Percentiles rank a stretch among this genome's conserved stretches.
phyloP scores from a whole-genome alignment of 768 basidiomycete genomes.

The Phanerochaete sordida region DNA sequence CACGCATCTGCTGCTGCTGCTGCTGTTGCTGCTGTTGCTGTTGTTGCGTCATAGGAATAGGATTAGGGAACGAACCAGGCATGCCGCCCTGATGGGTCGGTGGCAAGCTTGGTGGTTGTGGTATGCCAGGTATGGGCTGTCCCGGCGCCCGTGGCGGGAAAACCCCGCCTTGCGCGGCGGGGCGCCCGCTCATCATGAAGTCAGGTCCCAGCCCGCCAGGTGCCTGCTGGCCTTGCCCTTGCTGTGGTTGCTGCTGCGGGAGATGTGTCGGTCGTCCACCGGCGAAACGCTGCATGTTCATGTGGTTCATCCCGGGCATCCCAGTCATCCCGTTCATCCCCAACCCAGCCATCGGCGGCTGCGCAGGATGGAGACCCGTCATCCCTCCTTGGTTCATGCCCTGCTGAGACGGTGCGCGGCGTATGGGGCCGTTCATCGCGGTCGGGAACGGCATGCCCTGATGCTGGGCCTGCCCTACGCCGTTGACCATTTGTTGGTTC shows the following conservation, averaged over 20 bases:
- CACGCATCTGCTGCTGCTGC: constrained; percentile 31
- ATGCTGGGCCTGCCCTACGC: constrained; percentile 32
- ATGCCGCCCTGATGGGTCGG: constrained; percentile 28
- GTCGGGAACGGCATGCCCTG: constrained; percentile 40
- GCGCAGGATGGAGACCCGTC: constrained; percentile 32
- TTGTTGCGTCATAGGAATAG: constrained; percentile 36
- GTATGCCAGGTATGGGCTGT: constrained; percentile 45
- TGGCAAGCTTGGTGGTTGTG: constrained; percentile 28
- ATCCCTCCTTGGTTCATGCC: constrained; percentile 34
- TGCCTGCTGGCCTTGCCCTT: constrained; percentile 28
- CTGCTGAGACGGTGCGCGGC: constrained; percentile 56
- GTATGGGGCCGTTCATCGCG: constrained; percentile 38
- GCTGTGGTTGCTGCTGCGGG: constrained; percentile 34
- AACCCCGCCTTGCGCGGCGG: constrained; percentile 29
- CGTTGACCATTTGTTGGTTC: constrained; percentile 33
- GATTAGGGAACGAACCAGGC: constrained; percentile 34
- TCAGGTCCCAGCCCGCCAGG: constrained; percentile 25
- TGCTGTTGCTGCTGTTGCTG: too few relatives aligned
- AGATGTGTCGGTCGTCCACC: constrained; percentile 29
- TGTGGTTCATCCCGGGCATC: constrained; percentile 34
- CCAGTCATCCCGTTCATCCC: constrained; percentile 31
- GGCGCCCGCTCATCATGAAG: constrained; percentile 33
- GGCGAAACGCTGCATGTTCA: constrained; percentile 25
- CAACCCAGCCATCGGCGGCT: constrained; percentile 30
- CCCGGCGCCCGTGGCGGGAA: constrained; percentile 42